phyloP scores from a whole-genome alignment of 495 filamentous ascomycete species.

The Aspergillus cristatus region DNA sequence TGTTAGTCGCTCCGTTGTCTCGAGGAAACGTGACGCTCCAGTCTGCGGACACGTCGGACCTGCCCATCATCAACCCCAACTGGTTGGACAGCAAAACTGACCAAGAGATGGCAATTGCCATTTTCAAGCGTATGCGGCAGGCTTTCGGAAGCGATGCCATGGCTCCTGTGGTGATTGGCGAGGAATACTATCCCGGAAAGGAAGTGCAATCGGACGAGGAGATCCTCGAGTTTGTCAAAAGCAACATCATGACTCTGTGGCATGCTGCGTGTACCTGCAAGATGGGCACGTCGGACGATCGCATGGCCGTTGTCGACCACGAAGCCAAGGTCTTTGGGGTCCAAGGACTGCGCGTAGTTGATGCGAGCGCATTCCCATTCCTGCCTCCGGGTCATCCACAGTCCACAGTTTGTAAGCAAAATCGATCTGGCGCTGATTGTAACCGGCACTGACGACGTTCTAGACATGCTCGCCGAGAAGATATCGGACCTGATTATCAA shows the following conservation, averaged over 20 bases:
- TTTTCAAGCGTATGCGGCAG: constrained; percentile 42
- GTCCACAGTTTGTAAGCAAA: constrained; percentile 32
- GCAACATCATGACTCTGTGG: constrained; percentile 32
- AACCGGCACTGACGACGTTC: neutral
- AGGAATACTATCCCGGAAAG: constrained; percentile 40
- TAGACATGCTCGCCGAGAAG: constrained; percentile 47
- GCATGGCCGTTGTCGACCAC: constrained; percentile 48
- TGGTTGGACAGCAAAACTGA: constrained; percentile 43
- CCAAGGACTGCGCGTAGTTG: constrained; percentile 44
- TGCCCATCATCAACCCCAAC: constrained; percentile 45
- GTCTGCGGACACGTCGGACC: constrained; percentile 28
- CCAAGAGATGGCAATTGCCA: constrained; percentile 43
- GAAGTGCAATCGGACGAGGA: constrained; percentile 39
- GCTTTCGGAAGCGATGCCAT: constrained; percentile 33
- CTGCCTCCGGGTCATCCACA: constrained; percentile 44
- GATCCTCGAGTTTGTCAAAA: constrained; percentile 36
- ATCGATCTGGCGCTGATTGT: neutral
- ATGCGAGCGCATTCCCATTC: constrained; percentile 47
- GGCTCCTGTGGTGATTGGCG: constrained; percentile 30
- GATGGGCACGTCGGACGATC: constrained; percentile 43
- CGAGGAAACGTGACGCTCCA: constrained; percentile 48
- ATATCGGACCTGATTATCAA: constrained; percentile 38
- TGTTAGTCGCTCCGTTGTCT: constrained; percentile 39
- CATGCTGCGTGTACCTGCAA: constrained; percentile 46
- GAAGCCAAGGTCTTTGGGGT: constrained; percentile 44